Evolutionary conservation across 805 yeast species (phyloP), one percentile per base, ranked within the genome.

Genomic region (Yamadazyma philogaea): DNA sequence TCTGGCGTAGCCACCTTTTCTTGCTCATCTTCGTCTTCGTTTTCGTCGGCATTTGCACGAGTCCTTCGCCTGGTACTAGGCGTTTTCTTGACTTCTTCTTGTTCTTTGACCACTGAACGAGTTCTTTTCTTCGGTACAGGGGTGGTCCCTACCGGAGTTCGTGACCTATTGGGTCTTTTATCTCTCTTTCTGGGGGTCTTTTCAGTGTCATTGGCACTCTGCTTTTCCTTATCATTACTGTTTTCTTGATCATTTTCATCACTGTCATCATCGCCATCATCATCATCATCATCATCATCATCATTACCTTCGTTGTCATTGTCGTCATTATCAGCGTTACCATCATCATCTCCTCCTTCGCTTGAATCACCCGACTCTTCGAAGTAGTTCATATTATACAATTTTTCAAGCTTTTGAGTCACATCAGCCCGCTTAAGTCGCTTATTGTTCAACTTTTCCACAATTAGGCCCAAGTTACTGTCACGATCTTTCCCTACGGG

Each of bases 401-500:
- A 60, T 26, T 61, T 61, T 1, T 53, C 62, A 20, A 87, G 66
- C 53, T 78, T 81, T 19, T 63, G 70, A 83, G 84, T 78, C 3
- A 84, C 66, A 33, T 82, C 83, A 2, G 55, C 67, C 42, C 77
- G 63, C 26, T 26, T 42, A 40, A 30, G 26, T 37, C 49, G 11
- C 38, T 31, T 60, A 45, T 51, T 65, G 16, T 33, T 33, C 52
- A 77, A 56, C 38, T 63, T 51, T 48, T 67, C 59, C 55, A 74
- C 44, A 60, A 79, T 63, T 50, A 63, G 53, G 27, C 57, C 58
- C 64, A 76, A 59, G 46, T 75, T 66, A 51, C 65, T 63, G 43
- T 73, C 70, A 40, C 69, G 73, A 40, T 66, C 54, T 24, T 57
- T 55, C 1, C 95, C 95, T 0, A 81, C 82, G 0, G 93, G 93